Evolutionary conservation across 2,329 filamentous ascomycete species (phyloP), one percentile per base, ranked within the genome.

Genomic region (Lachnum nothofagi): DNA sequence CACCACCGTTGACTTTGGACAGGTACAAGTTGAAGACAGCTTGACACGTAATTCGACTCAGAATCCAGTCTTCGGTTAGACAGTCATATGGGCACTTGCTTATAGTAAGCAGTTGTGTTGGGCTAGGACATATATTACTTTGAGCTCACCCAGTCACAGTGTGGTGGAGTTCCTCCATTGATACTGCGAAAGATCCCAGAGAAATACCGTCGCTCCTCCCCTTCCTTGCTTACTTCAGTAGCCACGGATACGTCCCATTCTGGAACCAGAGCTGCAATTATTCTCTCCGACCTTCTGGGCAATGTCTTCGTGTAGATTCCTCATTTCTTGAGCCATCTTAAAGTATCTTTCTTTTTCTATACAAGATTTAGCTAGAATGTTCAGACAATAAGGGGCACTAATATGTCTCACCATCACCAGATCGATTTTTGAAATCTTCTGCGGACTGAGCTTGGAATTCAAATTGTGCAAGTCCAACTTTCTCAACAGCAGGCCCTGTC

Each of bases 1-100:
- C 25, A 20, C 44, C 44, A 8, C 44, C 44, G 9, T 42, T 47
- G 20, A 46, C 47, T 2, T 17, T 27, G 5, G 44, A 23, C 6
- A 50, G 34, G 29, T 50, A 50, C n/a, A 50, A 40, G 23, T 50
- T 50, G 34, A 50, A 50, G 22, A 50, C 47, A 17, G 41, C 43
- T 38, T 50, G 47, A 8, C 23, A 24, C 2, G 40, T 44, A n/a
- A 50, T 31, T 31, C 48, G 44, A 24, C 25, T 48, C 31, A 50
- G 20, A 31, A 41, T 48, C 47, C 47, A 50, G 44, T 48, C 44
- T 31, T 50, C 47, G 20, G 47, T 50, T 12, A 24, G 42, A 17
- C 37, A 40, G 34, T 50, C 47, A 35, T 50, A 50, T 14, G 47
- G 47, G 16, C 24, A 50, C n/a, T n/a, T n/a, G n/a, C n/a, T n/a